These are phyloP conservation scores for Russula emetica DNA, from an alignment of 768 basidiomycete genomes.

Conservation along the genomic window DNA sequence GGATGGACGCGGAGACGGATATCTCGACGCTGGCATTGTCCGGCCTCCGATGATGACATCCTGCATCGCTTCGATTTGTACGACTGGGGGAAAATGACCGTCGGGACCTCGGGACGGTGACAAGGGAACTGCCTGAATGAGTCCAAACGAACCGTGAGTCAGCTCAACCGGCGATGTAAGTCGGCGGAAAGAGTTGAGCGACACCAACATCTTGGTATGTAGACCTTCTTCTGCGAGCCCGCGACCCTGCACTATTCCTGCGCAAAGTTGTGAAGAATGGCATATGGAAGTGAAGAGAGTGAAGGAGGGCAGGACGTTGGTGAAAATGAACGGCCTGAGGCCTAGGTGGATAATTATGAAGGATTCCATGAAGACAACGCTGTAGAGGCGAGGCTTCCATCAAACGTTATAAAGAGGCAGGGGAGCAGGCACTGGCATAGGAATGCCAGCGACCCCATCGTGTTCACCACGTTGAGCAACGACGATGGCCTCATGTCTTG, in stretches of 20 bases:
- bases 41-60: slow-evolving; percentile 61
- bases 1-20: slow-evolving; percentile 41
- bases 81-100: slow-evolving; percentile 50
- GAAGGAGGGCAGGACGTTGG: neutral
- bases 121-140: slow-evolving; percentile 25
- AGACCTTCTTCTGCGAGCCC: slow-evolving; percentile 54
- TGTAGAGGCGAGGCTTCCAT: too few relatives aligned
- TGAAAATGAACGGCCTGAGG: neutral
- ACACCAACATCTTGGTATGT: slow-evolving; percentile 41
- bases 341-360: too few relatives aligned
- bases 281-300: too few relatives aligned
- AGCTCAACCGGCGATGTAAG: neutral
- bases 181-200: neutral
- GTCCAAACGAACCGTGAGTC: slow-evolving; percentile 35
- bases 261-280: neutral
- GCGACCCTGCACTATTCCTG: slow-evolving; percentile 81
- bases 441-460: too few relatives aligned
- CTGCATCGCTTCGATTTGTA: slow-evolving; percentile 56
- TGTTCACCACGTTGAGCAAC: too few relatives aligned
- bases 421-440: too few relatives aligned
- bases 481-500: too few relatives aligned
- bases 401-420: too few relatives aligned
- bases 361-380: too few relatives aligned
- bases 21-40: slow-evolving; percentile 33
- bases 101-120: slow-evolving; percentile 43